Evolutionary conservation across 176 grass and related monocot species (phyloP), one percentile per base, ranked within the genome.

Genomic region (Rhynchospora breviuscula): DNA sequence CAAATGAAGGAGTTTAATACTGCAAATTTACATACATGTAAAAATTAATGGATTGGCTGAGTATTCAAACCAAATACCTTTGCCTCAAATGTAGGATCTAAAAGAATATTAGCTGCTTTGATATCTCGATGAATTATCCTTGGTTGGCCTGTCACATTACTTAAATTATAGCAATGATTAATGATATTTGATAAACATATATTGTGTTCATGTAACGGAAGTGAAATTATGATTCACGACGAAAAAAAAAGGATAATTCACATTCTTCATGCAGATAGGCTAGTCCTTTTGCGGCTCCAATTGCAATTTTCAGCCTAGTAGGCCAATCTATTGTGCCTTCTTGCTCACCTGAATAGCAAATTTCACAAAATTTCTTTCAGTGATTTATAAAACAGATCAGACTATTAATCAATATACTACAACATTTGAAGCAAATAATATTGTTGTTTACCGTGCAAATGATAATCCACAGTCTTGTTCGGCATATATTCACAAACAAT

Each of bases 221-320:
- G 4, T 64, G 7, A 56, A 21, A 46, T 61, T 17, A n/a, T 22
- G 12, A 63, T 15, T 5, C 4, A 15, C 1, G 33, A 25, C 64
- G 70, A 23, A 5, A 52, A 5, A 0, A 29, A 68, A 65, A 35
- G 7, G 48, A 67, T 66, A 43, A 3, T 44, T 68, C 75, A 84
- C 86, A 88, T 68, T 88, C 86, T 53, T 88, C 86, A 19, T 88
- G 86, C 44, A 88, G 40, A 59, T 88, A 88, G 8, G 86, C 86
- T 58, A 88, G 67, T 63, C 86, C 86, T 59, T 83, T 82, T 35
- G 86, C 86, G 18, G 86, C 57, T 35, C 86, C 86, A 79, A 83
- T 67, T 59, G 86, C 82, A 70, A 88, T 59, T 18, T 84, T 88
- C 23, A 84, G 60, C 31, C 86, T 88, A 1, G 61, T 88, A 6